phyloP scores from a whole-genome alignment of 2,329 filamentous ascomycete species.

The Neophaeococcomyces mojaviensis region DNA sequence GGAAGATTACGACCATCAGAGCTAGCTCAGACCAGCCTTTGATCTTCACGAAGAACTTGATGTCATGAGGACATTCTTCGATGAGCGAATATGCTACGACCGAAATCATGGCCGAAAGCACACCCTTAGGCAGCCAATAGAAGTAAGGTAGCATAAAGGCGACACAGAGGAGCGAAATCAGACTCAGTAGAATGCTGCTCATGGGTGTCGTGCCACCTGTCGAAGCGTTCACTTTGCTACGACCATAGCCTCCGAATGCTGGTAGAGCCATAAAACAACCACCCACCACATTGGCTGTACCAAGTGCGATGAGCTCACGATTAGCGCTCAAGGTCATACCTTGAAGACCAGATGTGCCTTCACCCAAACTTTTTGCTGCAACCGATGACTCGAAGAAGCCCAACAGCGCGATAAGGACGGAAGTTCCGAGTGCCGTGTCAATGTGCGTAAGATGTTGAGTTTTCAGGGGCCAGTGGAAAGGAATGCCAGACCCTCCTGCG shows the following conservation, averaged over 20 bases:
- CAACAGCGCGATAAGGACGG: constrained; percentile 85
- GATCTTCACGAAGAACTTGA: constrained; percentile 80
- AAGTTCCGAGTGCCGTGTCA: constrained; percentile 77
- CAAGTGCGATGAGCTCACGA: constrained; percentile 84
- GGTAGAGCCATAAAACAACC: constrained; percentile 88
- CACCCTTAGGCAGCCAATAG: constrained; percentile 94
- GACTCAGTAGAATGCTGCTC: constrained; percentile 78
- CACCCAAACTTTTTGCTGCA: constrained; percentile 80
- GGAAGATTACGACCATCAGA: constrained; percentile 84
- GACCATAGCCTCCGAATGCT: constrained; percentile 89
- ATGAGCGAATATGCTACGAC: constrained; percentile 92
- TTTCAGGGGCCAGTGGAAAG: constrained; percentile 80
- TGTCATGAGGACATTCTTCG: constrained; percentile 89
- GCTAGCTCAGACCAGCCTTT: constrained; percentile 76
- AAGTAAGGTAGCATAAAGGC: constrained; percentile 82
- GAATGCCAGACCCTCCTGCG: constrained; percentile 58
- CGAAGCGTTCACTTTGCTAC: constrained; percentile 89
- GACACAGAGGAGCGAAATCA: constrained; percentile 75
- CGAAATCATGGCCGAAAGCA: constrained; percentile 86
- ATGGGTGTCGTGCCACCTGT: constrained; percentile 90
- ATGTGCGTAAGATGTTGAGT: constrained; percentile 70
- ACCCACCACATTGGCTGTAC: constrained; percentile 82
- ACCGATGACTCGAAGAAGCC: constrained; percentile 99
- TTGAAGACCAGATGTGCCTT: constrained; percentile 58
- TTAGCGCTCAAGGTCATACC: constrained; percentile 83